Evolutionary conservation across 2,329 filamentous ascomycete species (phyloP).

Genomic region (Pseudonectria foliicola): DNA sequence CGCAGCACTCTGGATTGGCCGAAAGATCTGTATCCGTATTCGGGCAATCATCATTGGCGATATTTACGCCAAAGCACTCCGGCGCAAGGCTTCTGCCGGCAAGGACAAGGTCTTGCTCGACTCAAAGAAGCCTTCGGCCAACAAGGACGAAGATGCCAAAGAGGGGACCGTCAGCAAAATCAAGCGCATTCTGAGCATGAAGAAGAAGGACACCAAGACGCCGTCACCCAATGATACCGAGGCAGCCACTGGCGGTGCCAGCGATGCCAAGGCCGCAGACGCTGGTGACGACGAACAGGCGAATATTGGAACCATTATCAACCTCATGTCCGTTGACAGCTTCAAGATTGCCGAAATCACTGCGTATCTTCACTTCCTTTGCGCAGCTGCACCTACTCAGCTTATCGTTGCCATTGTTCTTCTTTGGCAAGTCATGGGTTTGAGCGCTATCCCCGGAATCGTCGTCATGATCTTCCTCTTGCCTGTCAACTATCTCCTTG

Average conservation of each 20-base stretch:
- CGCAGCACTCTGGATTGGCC: slow-evolving; percentile 85
- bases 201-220: slow-evolving; percentile 48
- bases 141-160: slow-evolving; percentile 26
- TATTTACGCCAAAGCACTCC: slow-evolving; percentile 91
- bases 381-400: slow-evolving; percentile 85
- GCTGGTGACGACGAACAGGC: slow-evolving; percentile 60
- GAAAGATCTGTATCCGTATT: slow-evolving; percentile 87
- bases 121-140: slow-evolving; percentile 30
- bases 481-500: slow-evolving; percentile 84
- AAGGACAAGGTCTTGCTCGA: slow-evolving; percentile 66
- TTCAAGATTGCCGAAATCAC: slow-evolving; percentile 97
- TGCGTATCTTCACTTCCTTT: slow-evolving; percentile 92
- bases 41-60: slow-evolving; percentile 95
- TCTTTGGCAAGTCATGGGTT: slow-evolving; percentile 83
- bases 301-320: slow-evolving; percentile 96
- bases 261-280: slow-evolving; percentile 30
- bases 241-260: slow-evolving; percentile 26
- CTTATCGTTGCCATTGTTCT: slow-evolving; percentile 72
- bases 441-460: slow-evolving; percentile 90
- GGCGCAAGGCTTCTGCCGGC: slow-evolving; percentile 78
- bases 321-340: slow-evolving; percentile 97
- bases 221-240: slow-evolving; percentile 28
- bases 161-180: slow-evolving; percentile 40
- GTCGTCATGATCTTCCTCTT: slow-evolving; percentile 82
- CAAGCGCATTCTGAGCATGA: slow-evolving; percentile 53